Evolutionary conservation across 768 basidiomycete species (phyloP).

Genomic region (Amanita inopinata): DNA sequence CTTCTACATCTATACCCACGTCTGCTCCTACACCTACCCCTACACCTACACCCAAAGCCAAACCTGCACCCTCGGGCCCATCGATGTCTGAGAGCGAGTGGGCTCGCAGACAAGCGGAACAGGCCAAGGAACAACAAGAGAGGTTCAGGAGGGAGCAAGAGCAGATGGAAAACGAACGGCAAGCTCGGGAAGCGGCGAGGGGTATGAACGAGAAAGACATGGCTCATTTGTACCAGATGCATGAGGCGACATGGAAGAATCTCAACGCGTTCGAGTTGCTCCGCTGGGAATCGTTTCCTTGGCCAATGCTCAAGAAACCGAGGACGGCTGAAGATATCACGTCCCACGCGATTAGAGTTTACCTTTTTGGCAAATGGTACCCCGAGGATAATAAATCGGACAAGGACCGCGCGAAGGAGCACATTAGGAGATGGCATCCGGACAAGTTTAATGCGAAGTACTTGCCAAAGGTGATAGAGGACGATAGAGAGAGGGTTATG

Average conservation of each 20-base stretch:
- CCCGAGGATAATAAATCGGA: slow-evolving; percentile 42
- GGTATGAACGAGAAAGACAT: slow-evolving; percentile 50
- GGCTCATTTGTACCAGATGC: slow-evolving; percentile 42
- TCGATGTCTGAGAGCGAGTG: slow-evolving; percentile 41
- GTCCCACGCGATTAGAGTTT: slow-evolving; percentile 42
- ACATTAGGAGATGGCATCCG: slow-evolving; percentile 71
- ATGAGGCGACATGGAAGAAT: slow-evolving; percentile 54
- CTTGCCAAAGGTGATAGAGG: slow-evolving; percentile 51
- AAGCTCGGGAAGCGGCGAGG: slow-evolving; percentile 41
- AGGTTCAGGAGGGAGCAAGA: slow-evolving; percentile 63
- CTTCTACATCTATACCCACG: slow-evolving; percentile 17
- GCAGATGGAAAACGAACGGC: slow-evolving; percentile 43
- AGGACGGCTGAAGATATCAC: slow-evolving; percentile 53
- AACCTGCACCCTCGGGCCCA: slow-evolving; percentile 12
- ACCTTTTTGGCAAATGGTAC: slow-evolving; percentile 49
- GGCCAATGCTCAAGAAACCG: slow-evolving; percentile 59
- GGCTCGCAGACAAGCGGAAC: slow-evolving; percentile 54
- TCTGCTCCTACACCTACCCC: slow-evolving; percentile 18
- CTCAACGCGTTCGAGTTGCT: slow-evolving; percentile 33
- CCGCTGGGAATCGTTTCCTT: slow-evolving; percentile 62
- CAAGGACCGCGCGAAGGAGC: slow-evolving; percentile 71
- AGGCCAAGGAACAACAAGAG: slow-evolving; percentile 57
- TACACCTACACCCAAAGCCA: slow-evolving; percentile 10
- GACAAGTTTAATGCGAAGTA: slow-evolving; percentile 72
- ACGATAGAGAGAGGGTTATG: slow-evolving; percentile 56